Conservation (phyloP, 768 basidiomycete species). For the Kondoa subrosea region DNA sequence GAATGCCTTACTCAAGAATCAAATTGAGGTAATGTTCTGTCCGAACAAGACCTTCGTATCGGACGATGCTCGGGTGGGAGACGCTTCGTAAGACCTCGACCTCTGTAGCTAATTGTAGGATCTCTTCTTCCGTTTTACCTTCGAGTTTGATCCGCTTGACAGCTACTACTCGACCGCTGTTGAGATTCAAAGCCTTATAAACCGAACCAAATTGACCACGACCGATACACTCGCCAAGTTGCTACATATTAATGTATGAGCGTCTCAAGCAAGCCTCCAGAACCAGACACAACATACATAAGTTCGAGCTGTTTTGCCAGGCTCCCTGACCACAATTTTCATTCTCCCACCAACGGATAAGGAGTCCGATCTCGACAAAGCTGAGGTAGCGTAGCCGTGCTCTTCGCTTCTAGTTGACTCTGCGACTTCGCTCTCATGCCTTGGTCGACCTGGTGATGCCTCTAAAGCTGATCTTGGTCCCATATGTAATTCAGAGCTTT, state of each 20-base stretch:
- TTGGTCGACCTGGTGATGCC: not conserved
- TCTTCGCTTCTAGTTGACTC: not conserved
- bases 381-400: slow-evolving; percentile 8
- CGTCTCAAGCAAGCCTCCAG: slow-evolving; percentile 12
- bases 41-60: slow-evolving; percentile 88
- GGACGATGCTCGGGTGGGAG: slow-evolving; percentile 87
- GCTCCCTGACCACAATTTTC: slow-evolving; percentile 59
- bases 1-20: slow-evolving; percentile 62
- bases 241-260: slow-evolving; percentile 38
- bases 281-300: slow-evolving; percentile 56
- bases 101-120: slow-evolving; percentile 79
- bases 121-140: slow-evolving; percentile 77
- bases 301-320: slow-evolving; percentile 59
- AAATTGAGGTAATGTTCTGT: slow-evolving; percentile 80
- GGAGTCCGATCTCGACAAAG: slow-evolving; percentile 8
- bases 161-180: slow-evolving; percentile 95
- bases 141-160: slow-evolving; percentile 86
- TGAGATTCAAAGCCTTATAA: slow-evolving; percentile 81
- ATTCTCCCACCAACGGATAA: slow-evolving; percentile 41
- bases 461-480: not conserved
- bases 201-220: slow-evolving; percentile 93
- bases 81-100: slow-evolving; percentile 81
- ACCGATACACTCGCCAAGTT: slow-evolving; percentile 94
- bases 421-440: slow-evolving; percentile 16
- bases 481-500: slow-evolving; percentile 22